Conservation (phyloP, 2,329 filamentous ascomycete species). For the Catunica adiposa region DNA sequence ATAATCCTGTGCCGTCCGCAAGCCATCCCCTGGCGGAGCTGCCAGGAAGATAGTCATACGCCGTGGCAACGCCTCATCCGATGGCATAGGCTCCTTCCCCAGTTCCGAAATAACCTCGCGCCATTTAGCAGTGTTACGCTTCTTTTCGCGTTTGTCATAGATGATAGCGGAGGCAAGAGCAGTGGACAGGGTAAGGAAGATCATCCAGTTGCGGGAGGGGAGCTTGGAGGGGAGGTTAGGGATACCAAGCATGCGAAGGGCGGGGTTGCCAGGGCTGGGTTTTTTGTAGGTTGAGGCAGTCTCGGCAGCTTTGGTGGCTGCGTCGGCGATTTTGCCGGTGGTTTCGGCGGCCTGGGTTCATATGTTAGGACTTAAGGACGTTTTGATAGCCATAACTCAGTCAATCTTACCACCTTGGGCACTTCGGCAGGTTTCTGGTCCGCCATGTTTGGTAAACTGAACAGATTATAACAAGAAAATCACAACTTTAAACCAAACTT, state of each 20-base stretch:
- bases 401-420: constrained; percentile 1
- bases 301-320: neutral
- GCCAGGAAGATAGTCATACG: constrained; percentile 75
- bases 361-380: neutral
- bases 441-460: neutral
- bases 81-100: constrained; percentile 54
- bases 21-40: constrained; percentile 70
- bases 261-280: constrained; percentile 39
- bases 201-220: constrained; percentile 93
- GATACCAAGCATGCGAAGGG: constrained; percentile 65
- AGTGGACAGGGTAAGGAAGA: constrained; percentile 69
- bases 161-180: constrained; percentile 65
- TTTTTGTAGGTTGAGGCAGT: constrained; percentile 11
- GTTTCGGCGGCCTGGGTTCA: neutral
- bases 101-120: constrained; percentile 70
- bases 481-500: too few relatives aligned
- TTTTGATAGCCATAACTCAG: neutral
- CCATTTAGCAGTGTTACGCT: constrained; percentile 73
- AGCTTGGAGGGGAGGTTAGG: constrained; percentile 70
- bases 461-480: neutral
- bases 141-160: constrained; percentile 88
- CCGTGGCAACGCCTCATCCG: constrained; percentile 55
- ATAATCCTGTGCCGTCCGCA: constrained; percentile 77
- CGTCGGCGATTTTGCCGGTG: neutral
- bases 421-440: neutral